phyloP scores from a whole-genome alignment of 2,329 filamentous ascomycete species.

The Ophiostoma sp. region DNA sequence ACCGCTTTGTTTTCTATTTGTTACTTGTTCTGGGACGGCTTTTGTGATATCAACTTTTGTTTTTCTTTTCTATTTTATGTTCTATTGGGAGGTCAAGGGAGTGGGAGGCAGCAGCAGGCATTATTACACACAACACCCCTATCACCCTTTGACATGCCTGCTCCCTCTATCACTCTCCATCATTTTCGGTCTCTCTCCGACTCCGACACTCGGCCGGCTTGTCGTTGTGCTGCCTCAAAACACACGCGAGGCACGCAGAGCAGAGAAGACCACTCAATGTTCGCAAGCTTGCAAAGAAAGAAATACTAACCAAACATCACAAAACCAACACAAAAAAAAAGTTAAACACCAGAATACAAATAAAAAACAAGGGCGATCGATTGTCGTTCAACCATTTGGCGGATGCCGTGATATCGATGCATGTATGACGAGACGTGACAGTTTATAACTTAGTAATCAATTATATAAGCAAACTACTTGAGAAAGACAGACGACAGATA shows the following conservation, averaged over 20 bases:
- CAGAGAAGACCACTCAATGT: neutral
- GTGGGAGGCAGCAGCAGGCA: slow-evolving; percentile 17
- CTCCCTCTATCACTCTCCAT: slow-evolving; percentile 16
- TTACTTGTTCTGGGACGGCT: slow-evolving; percentile 23
- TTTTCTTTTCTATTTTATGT: slow-evolving; percentile 15
- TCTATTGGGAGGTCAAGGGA: slow-evolving; percentile 22
- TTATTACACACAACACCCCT: neutral
- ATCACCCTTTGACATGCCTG: neutral
- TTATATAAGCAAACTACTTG: neutral
- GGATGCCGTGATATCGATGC: neutral
- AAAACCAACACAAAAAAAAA: slow-evolving; percentile 5
- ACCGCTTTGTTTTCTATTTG: neutral
- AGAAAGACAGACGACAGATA: neutral
- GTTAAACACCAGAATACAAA: neutral
- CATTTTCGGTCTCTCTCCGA: slow-evolving; percentile 13
- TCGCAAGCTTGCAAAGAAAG: slow-evolving; percentile 4
- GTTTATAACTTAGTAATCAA: neutral
- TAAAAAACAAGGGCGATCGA: neutral
- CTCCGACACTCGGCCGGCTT: neutral
- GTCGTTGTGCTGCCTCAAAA: neutral
- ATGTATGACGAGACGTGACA: neutral
- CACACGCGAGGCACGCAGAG: neutral
- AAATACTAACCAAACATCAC: slow-evolving; percentile 9
- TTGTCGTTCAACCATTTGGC: neutral
- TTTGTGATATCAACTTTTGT: slow-evolving; percentile 21